Conservation (phyloP, 2,329 filamentous ascomycete genomes). For the Coniosporium tulheliwenetii region DNA sequence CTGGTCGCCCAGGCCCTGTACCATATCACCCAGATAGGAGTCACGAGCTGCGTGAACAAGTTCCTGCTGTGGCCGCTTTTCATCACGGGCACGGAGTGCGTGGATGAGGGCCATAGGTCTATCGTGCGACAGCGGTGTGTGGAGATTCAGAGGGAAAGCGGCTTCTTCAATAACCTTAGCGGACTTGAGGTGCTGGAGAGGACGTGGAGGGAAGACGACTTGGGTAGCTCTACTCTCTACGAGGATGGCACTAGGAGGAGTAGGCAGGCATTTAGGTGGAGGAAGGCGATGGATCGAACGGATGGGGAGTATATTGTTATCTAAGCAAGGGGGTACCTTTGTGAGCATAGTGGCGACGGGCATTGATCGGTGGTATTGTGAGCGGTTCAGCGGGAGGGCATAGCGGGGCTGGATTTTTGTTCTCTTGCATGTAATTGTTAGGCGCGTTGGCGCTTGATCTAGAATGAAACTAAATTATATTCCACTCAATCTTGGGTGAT, state of each 20-base stretch:
- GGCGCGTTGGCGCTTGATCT: too few relatives aligned
- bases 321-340: constrained; percentile 6
- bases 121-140: constrained; percentile 67
- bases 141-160: constrained; percentile 75
- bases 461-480: too few relatives aligned
- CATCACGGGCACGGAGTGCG: constrained; percentile 76
- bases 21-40: constrained; percentile 66
- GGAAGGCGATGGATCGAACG: constrained; percentile 32
- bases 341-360: neutral
- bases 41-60: constrained; percentile 60
- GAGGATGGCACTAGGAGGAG: constrained; percentile 6
- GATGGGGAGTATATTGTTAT: constrained; percentile 37
- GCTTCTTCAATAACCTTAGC: constrained; percentile 85
- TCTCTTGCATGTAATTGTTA: too few relatives aligned
- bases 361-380: too few relatives aligned
- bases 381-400: too few relatives aligned
- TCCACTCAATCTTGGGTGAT: too few relatives aligned
- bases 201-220: constrained; percentile 52
- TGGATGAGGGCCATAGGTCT: constrained; percentile 62
- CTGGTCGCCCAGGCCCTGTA: constrained; percentile 69
- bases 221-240: constrained; percentile 3
- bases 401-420: too few relatives aligned
- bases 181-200: constrained; percentile 74
- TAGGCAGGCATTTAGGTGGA: constrained; percentile 30
- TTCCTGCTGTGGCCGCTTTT: constrained; percentile 91